Base-by-base conservation (phyloP, 768 basidiomycete species). In the Boletus vermiculosoides region DNA sequence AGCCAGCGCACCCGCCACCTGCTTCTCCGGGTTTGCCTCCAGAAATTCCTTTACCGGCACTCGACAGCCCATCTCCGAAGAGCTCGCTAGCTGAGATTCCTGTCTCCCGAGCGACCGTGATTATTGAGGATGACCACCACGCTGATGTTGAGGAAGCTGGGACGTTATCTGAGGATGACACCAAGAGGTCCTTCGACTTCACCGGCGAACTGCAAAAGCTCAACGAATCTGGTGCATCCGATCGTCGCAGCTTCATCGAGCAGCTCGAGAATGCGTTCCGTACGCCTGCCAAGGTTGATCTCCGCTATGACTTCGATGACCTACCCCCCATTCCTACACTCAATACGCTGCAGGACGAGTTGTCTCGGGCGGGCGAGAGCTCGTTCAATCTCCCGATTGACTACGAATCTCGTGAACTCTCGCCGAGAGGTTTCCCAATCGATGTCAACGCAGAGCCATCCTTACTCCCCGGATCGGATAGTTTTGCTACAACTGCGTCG, bases 171-270 rank as follows among this genome's bases (percentile, higher is more conserved):
- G 84, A 85, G 52, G 82, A 82, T 51, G 83, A 87, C 59, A 92
- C 90, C 0, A 90, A 86, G 74, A 87, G 81, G 63, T 88, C 85
- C 1, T 93, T 92, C 58, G 90, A 93, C 64, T 93, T 92, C 65
- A 93, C 91, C 0, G 88, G 86, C 39, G 91, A 92, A 68, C 71
- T 92, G 51, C 73, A 80, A 69, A 84, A 76, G 63, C 76, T 92
- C 48, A 85, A 87, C 52, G 85, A 88, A 62, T 85, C 83, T 7
- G 86, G 87, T 34, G 88, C 65, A 1, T 85, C 84, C 1, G 84
- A 90, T 64, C 74, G 88, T 11, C 76, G 71, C 13, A 92, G 90
- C 70, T 93, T 93, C 65, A 86, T 92, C 4, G 88, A 91, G 69
- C 85, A 93, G 71, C 73, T 92, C 23, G 90, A 92, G 74, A 85